These are phyloP conservation scores for Fusarium xyrophilum DNA, from an alignment of 2,329 filamentous ascomycete species.

Conservation along the genomic window DNA sequence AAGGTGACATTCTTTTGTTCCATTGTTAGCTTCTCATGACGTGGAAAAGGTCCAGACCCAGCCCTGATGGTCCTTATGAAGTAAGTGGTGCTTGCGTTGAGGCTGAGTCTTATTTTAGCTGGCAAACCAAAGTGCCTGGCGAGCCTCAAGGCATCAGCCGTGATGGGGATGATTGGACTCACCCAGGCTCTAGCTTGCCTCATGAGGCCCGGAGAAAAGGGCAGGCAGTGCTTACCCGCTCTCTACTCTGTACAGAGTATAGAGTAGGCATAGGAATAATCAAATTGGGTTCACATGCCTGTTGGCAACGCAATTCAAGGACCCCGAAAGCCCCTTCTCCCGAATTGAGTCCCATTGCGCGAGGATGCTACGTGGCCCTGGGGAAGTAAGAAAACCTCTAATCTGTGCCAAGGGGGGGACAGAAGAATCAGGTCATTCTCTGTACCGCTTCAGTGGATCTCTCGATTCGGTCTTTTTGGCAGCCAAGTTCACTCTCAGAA, in stretches of 20 bases:
- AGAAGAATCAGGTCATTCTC: background rate
- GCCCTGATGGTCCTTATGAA: background rate
- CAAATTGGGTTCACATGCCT: background rate
- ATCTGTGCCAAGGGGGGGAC: rapidly evolving
- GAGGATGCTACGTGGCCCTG: background rate
- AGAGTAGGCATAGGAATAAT: background rate
- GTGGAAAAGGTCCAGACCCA: background rate
- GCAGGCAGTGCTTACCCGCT: background rate
- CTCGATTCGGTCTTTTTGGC: background rate
- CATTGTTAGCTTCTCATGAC: background rate
- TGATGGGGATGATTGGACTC: background rate
- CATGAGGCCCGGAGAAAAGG: background rate
- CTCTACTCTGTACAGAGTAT: no score
- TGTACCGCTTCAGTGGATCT: rapidly evolving
- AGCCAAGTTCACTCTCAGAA: background rate
- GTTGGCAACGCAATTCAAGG: background rate
- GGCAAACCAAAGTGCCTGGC: background rate
- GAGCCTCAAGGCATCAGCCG: background rate
- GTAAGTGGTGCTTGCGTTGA: background rate
- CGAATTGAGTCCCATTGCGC: background rate
- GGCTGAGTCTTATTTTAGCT: background rate
- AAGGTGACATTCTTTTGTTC: background rate
- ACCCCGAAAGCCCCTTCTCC: background rate
- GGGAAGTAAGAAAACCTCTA: background rate
- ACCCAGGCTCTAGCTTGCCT: no score